These are phyloP conservation scores for Rhizopogon sp. DNA, from an alignment of 768 basidiomycete genomes.

Conservation along the genomic window DNA sequence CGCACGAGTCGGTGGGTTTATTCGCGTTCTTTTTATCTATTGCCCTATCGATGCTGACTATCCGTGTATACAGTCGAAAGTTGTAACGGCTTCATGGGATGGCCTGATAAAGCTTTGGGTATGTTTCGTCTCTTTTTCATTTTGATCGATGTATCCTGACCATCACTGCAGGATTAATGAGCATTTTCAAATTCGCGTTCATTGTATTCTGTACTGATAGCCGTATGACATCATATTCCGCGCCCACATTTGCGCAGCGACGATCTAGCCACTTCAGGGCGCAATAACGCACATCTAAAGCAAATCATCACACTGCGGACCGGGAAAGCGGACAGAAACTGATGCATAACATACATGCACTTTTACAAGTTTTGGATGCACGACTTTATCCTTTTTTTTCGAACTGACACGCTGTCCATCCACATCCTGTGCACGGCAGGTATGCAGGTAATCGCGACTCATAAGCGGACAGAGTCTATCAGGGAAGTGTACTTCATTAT, in stretches of 20 bases:
- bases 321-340: background rate
- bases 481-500: background rate
- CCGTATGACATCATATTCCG: background rate
- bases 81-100: slow-evolving; percentile 97
- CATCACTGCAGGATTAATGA: slow-evolving; percentile 29
- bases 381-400: too few species aligned
- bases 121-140: slow-evolving; percentile 22
- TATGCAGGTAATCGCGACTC: too few species aligned
- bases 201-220: background rate
- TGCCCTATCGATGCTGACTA: slow-evolving; percentile 6
- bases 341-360: too few species aligned
- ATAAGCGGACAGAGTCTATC: too few species aligned
- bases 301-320: background rate
- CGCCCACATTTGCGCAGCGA: background rate
- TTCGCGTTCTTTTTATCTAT: background rate
- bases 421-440: too few species aligned
- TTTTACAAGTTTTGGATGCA: too few species aligned
- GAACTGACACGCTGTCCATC: too few species aligned
- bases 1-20: slow-evolving; percentile 85
- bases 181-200: background rate
- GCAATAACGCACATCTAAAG: background rate
- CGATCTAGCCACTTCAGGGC: background rate
- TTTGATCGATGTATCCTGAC: slow-evolving; percentile 1
- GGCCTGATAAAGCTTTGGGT: slow-evolving; percentile 98
- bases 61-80: slow-evolving; percentile 67